These are phyloP conservation scores for Aquilaria malaccensis DNA, from an alignment of 345 rosid genomes.

Conservation along the genomic window DNA sequence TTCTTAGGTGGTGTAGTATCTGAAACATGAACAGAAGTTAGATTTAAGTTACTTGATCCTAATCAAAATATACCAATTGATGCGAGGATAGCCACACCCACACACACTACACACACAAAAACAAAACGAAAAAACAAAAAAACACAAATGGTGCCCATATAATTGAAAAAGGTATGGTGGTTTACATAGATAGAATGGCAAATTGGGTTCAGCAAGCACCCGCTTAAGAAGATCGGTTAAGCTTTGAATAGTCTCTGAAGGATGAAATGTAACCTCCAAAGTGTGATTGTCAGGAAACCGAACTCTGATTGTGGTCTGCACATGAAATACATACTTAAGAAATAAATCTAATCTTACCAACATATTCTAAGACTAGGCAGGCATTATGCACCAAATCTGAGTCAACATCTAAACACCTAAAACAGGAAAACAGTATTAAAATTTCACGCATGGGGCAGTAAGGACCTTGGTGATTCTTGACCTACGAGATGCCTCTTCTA, in stretches of 20 bases:
- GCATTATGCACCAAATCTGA: constrained; percentile 3
- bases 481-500: constrained; percentile 79
- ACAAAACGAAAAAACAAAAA: too few relatives aligned
- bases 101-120: too few relatives aligned
- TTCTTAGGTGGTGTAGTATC: constrained; percentile 93
- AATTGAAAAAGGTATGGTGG: background rate
- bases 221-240: constrained; percentile 61
- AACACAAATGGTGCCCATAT: too few relatives aligned
- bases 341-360: constrained; percentile 2
- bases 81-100: too few relatives aligned
- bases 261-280: constrained; percentile 74
- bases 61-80: constrained; percentile 2
- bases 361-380: constrained; percentile 1
- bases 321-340: constrained; percentile 10
- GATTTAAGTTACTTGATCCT: constrained; percentile 5
- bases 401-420: background rate
- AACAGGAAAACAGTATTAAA: constrained; percentile 5
- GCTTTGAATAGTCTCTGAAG: constrained; percentile 70
- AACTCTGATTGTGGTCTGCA: constrained; percentile 64
- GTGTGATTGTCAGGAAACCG: constrained; percentile 87
- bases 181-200: constrained; percentile 78
- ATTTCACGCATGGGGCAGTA: background rate
- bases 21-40: constrained; percentile 23
- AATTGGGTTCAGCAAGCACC: constrained; percentile 53
- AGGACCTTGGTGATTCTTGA: constrained; percentile 68